Percentiles rank a stretch among this genome's conserved stretches.
phyloP scores from a whole-genome alignment of 73 alveolate genomes.

The Blepharisma stoltei region DNA sequence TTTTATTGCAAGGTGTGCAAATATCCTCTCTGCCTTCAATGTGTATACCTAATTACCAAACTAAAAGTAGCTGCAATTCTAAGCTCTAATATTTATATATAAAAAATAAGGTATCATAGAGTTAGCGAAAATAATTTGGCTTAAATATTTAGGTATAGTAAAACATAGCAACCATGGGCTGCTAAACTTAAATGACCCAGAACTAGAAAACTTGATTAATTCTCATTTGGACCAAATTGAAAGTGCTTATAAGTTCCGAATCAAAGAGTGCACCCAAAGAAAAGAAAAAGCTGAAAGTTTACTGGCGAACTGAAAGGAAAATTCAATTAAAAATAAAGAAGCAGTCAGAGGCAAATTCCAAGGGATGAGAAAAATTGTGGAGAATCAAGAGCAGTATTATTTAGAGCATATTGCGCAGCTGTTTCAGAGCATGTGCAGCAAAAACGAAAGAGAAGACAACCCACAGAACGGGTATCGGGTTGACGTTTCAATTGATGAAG shows the following conservation, averaged over 20 bases:
- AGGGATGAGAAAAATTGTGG: not conserved
- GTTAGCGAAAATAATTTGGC: no score
- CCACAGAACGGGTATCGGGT: not conserved
- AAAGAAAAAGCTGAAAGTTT: not conserved
- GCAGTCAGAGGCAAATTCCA: not conserved
- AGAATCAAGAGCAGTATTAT: not conserved
- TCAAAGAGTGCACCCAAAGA: not conserved
- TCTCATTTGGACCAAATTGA: not conserved
- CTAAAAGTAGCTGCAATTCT: no score
- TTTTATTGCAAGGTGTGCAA: constrained; percentile 7
- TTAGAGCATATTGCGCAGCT: not conserved
- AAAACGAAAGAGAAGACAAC: not conserved
- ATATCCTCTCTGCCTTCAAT: not conserved
- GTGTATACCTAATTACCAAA: no score
- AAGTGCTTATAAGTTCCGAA: not conserved
- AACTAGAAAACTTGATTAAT: not conserved
- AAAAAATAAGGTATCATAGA: no score
- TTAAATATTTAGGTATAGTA: no score
- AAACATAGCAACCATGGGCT: not conserved
- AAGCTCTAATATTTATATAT: no score
- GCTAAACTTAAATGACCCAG: not conserved
- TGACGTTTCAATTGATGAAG: not conserved
- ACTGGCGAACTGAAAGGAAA: not conserved
- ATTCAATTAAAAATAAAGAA: not conserved
- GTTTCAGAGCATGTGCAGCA: not conserved